Evolutionary conservation across 257 asterid species (phyloP).

Genomic region (Plectranthus barbatus): DNA sequence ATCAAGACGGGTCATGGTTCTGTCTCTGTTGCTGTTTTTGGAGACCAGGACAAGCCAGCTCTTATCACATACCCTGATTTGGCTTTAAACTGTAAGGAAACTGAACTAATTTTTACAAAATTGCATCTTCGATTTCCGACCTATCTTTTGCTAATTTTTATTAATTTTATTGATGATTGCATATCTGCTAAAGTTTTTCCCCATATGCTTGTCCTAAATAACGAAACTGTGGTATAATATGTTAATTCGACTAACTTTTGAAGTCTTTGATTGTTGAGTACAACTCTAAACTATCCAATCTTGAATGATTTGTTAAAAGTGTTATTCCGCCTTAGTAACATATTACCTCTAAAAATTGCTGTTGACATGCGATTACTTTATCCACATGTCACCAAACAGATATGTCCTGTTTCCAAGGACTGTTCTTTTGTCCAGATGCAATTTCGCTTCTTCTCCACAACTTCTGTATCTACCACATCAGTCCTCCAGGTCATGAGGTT

Average conservation of each 20-base stretch:
- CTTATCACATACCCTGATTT: conserved; percentile 91
- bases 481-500: conserved; percentile 84
- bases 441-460: conserved; percentile 66
- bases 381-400: conserved; percentile 36
- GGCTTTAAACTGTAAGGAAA: conserved; percentile 80
- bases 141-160: background rate
- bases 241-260: background rate
- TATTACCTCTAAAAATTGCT: background rate
- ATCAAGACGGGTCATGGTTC: conserved; percentile 74
- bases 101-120: conserved; percentile 1
- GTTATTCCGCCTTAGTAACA: conserved; percentile 3
- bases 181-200: background rate
- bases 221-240: background rate
- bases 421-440: conserved; percentile 62
- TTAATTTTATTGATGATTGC: conserved; percentile 7
- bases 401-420: conserved; percentile 67
- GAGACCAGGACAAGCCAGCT: conserved; percentile 96
- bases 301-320: background rate
- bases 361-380: conserved; percentile 22
- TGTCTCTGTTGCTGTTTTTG: conserved; percentile 77
- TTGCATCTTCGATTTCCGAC: background rate
- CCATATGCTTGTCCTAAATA: background rate
- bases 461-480: conserved; percentile 68
- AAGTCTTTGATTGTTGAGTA: background rate
- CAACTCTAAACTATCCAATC: background rate